Evolutionary conservation across 1,284 basidiomycete genomes (phyloP).

Genomic region (Porodaedalea pini): DNA sequence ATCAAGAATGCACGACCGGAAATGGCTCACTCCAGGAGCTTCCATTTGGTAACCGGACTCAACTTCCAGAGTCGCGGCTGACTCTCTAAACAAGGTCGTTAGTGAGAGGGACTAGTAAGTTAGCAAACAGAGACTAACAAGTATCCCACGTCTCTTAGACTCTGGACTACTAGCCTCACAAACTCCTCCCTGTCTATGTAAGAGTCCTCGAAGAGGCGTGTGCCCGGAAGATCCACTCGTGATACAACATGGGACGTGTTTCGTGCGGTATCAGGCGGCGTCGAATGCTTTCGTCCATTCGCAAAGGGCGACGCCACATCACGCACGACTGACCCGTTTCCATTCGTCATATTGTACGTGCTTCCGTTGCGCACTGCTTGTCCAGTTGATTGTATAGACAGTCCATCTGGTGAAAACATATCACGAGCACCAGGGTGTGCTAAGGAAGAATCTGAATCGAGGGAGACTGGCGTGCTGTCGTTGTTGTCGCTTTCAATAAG

Average conservation of each 20-base stretch:
- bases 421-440: constrained; percentile 53
- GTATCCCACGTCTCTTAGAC: constrained; percentile 90
- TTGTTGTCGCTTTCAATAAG: constrained; percentile 50
- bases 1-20: constrained; percentile 78
- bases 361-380: constrained; percentile 10
- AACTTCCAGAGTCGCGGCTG: constrained; percentile 82
- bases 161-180: constrained; percentile 87
- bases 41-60: constrained; percentile 94
- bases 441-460: constrained; percentile 38
- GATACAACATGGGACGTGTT: constrained; percentile 36
- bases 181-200: constrained; percentile 86
- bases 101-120: neutral
- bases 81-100: constrained; percentile 54
- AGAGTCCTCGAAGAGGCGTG: constrained; percentile 70
- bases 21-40: constrained; percentile 72
- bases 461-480: constrained; percentile 40
- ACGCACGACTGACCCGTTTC: constrained; percentile 25
- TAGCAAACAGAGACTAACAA: constrained; percentile 61
- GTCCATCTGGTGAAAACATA: constrained; percentile 23
- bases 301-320: neutral
- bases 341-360: constrained; percentile 1
- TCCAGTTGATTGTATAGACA: constrained; percentile 41
- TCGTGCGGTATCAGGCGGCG: constrained; percentile 3
- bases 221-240: constrained; percentile 64
- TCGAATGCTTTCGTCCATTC: constrained; percentile 12